phyloP scores from a whole-genome alignment of 1,139 yeast species.

The Chernovozyma sophiae-reginae region DNA sequence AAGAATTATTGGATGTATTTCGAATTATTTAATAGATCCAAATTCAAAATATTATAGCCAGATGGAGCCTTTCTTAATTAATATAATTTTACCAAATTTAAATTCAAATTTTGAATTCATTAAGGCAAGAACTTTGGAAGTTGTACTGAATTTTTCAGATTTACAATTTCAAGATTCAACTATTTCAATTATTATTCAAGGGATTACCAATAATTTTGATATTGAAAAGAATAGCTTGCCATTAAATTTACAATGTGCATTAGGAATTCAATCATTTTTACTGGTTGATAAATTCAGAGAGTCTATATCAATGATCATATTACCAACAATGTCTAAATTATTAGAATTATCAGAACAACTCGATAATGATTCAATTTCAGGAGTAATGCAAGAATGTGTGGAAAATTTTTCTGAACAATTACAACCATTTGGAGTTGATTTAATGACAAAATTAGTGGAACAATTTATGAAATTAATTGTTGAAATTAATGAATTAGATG shows the following conservation, averaged over 20 bases:
- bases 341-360: conserved; percentile 73
- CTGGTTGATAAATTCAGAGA: conserved; percentile 62
- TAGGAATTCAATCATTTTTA: conserved; percentile 79
- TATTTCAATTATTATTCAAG: conserved; percentile 56
- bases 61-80: conserved; percentile 66
- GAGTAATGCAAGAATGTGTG: conserved; percentile 94
- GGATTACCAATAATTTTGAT: conserved; percentile 59
- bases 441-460: conserved; percentile 73
- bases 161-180: conserved; percentile 49
- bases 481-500: conserved; percentile 60
- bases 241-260: conserved; percentile 77
- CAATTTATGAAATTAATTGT: conserved; percentile 73
- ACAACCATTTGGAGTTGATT: conserved; percentile 89
- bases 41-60: conserved; percentile 58
- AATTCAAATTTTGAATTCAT: conserved; percentile 64
- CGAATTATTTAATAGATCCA: conserved; percentile 52
- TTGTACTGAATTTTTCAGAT: conserved; percentile 66
- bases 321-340: conserved; percentile 79
- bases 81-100: conserved; percentile 71
- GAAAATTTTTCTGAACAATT: conserved; percentile 83
- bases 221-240: conserved; percentile 53
- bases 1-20: conserved; percentile 70
- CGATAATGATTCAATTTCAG: conserved; percentile 83
- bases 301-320: conserved; percentile 62
- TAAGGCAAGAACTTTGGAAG: conserved; percentile 81